Base-by-base conservation (phyloP, 371 early-diverging fungal species). In the Basidiobolus meristosporus region DNA sequence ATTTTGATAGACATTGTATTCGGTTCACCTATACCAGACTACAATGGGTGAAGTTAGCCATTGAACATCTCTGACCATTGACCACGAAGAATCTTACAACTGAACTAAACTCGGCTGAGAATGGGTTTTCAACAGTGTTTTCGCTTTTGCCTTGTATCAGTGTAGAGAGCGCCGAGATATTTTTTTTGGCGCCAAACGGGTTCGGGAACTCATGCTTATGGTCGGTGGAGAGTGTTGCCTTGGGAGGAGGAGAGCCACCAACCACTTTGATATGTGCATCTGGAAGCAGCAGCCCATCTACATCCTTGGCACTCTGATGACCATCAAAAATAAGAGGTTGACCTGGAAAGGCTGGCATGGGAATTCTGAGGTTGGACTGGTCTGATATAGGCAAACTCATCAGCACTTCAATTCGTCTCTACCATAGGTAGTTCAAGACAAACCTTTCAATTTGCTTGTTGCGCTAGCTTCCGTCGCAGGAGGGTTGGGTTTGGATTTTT, bases 51-150 rank as follows among this genome's bases (percentile, higher is more conserved):
- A 19, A 11, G 26, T 21, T 17, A 46, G 16, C 18, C 4, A n/a
- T 1, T 18, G 15, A 12, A 43, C 1, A 31, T 35, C 7, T 12
- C n/a, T 21, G 18, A 38, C 15, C 23, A 5, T 22, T 2, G 37
- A 39, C 7, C n/a, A 19, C 1, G 2, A 38, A 15, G 2, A 54
- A 50, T 7, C 54, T 49, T 34, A 57, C 62, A 1, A 68, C 62
- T 41, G 61, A 66, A 0, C 67, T 52, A 47, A 73, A 86, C 33
- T 64, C 68, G 22, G 71, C 74, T 0, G 73, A 60, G 54, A 82
- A 83, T 6, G 85, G 82, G 40, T 84, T 86, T 18, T 71, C 63
- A 0, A 68, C 68, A 30, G 59, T 58, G 0, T 60, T 63, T 11
- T 68, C 61, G 34, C 70, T 67, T 38, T 66, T 66, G 0, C 26